phyloP scores from a whole-genome alignment of 2,329 filamentous ascomycete genomes.

The Coleophoma crateriformis region DNA sequence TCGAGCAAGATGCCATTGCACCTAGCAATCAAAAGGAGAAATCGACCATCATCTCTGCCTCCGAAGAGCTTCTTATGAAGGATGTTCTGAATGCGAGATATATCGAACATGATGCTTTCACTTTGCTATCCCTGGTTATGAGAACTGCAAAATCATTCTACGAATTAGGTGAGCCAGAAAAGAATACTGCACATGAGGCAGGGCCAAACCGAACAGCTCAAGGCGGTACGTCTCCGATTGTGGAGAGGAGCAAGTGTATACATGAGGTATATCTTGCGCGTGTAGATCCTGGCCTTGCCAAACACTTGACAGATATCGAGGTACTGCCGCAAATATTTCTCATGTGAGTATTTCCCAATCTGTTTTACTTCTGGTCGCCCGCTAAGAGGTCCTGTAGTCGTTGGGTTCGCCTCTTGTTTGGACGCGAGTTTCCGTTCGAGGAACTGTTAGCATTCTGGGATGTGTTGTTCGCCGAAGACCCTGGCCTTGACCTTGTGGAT shows the following conservation, averaged over 20 bases:
- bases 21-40: conserved; percentile 14
- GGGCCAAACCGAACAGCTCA: conserved; percentile 10
- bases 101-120: conserved; percentile 87
- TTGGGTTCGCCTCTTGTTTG: conserved; percentile 91
- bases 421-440: conserved; percentile 86
- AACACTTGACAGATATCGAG: conserved; percentile 76
- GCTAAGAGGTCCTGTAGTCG: conserved; percentile 36
- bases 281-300: conserved; percentile 76
- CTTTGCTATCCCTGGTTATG: conserved; percentile 83
- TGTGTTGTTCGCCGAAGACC: conserved; percentile 79
- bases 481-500: conserved; percentile 75
- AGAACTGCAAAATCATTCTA: conserved; percentile 82
- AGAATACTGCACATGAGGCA: conserved; percentile 27
- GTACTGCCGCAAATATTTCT: conserved; percentile 95
- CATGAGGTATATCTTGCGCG: conserved; percentile 75
- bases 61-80: conserved; percentile 35
- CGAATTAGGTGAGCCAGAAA: conserved; percentile 45
- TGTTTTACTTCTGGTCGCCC: too few relatives aligned
- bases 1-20: conserved; percentile 76
- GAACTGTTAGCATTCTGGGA: conserved; percentile 87
- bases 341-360: conserved; percentile 52
- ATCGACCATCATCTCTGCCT: conserved; percentile 22
- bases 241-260: conserved; percentile 79
- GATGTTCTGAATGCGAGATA: conserved; percentile 66
- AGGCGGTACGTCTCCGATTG: conserved; percentile 60